Evolutionary conservation across 345 rosid genomes (phyloP), one percentile per base, ranked within the genome.

Genomic region (Gossypium australe): DNA sequence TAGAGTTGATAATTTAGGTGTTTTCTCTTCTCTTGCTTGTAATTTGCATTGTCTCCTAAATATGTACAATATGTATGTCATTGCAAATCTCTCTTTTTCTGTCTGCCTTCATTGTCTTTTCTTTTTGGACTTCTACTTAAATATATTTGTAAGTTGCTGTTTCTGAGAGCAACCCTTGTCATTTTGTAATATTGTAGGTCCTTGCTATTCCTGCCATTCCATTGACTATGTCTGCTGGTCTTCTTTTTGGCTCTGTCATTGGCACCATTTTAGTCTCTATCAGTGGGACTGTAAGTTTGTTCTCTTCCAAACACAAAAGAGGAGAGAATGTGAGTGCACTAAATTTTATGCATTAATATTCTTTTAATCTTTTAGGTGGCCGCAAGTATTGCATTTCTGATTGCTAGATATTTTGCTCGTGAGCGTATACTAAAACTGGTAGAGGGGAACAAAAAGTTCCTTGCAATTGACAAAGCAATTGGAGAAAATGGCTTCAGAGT

Each of bases 161-260:
- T 81, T 38, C 57, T 34, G 43, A 44, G 64, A 75, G 78, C 76
- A 57, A 79, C 27, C 2, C 62, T 18, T 51, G 41, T 52, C 25
- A 71, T 51, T 75, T 20, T 72, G 12, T 77, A 48, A 12, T 77
- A 43, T 79, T 18, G 75, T 73, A 94, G 98, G 82, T 94, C 75
- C 87, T 94, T 83, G 98, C 98, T 14, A 89, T 94, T 80, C 98
- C 98, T 1, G 97, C 98, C 53, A 86, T 94, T 66, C 98, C 97
- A 12, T 87, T 94, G 83, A 95, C 99, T 14, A 91, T 95, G 97
- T 91, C 98, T 17, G 98, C 99, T 68, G 99, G 99, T 83, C 97
- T 95, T 85, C 97, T 95, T 82, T 93, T 95, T 9, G 99, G 99
- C 70, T 85, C 97, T 29, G 20, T 88, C 5, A 73, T 87, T 76